These are phyloP conservation scores for Clathrus columnatus DNA, from an alignment of 768 basidiomycete genomes.

Conservation along the genomic window DNA sequence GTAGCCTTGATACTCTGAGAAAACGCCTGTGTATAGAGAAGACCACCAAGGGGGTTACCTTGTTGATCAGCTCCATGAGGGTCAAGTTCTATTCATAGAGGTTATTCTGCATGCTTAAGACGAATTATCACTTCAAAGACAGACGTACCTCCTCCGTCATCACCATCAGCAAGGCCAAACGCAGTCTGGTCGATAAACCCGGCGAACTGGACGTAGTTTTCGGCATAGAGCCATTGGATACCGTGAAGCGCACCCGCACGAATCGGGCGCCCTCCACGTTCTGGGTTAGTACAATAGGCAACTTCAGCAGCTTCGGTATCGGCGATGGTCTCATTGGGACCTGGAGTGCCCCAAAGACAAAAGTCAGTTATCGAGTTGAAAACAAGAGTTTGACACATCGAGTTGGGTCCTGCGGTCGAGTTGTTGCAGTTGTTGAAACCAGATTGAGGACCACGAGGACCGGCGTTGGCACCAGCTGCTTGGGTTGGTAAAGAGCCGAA, in stretches of 20 bases:
- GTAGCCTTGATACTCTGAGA: neutral
- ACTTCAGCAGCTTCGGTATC: slow-evolving; percentile 21
- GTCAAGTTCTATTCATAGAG: slow-evolving; percentile 8
- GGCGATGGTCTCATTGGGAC: slow-evolving; percentile 14
- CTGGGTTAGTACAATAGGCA: slow-evolving; percentile 24
- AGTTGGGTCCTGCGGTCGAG: slow-evolving; percentile 13
- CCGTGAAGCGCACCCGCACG: slow-evolving; percentile 16
- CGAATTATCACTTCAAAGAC: neutral
- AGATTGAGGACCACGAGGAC: slow-evolving; percentile 15
- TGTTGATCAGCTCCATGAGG: neutral
- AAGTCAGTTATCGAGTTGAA: slow-evolving; percentile 11
- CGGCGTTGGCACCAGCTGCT: slow-evolving; percentile 28
- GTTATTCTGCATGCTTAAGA: too few relatives aligned
- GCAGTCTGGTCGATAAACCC: neutral
- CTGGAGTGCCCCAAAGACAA: slow-evolving; percentile 15
- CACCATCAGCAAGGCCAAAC: neutral
- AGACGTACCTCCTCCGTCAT: neutral
- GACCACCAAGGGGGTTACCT: neutral
- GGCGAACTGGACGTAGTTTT: neutral
- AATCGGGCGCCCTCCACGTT: slow-evolving; percentile 20
- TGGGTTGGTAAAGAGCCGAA: slow-evolving; percentile 34
- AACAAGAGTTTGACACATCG: slow-evolving; percentile 10
- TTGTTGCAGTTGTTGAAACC: slow-evolving; percentile 12
- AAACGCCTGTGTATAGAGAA: slow-evolving; percentile 12
- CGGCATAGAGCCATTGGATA: slow-evolving; percentile 5